Base-by-base conservation (phyloP, 2,329 filamentous ascomycete genomes). In the Colletotrichum sp. region DNA sequence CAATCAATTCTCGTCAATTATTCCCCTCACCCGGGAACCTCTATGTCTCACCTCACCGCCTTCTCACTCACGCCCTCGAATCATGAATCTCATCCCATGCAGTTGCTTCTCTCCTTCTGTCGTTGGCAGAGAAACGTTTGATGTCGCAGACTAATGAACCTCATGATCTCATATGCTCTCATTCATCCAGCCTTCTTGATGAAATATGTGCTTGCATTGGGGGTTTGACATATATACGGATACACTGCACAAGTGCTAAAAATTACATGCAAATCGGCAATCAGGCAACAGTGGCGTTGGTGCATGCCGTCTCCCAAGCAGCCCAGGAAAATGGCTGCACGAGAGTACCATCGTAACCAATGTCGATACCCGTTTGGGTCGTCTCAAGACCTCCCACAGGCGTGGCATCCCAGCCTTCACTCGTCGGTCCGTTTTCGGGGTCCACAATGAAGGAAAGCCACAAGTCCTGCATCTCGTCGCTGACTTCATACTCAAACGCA, bases 371-470 rank as follows among this genome's bases (percentile, higher is more conserved):
- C 3, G 24, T 60, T 8, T 69, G 67, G 2, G 24, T 69, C 34
- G 32, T 60, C 52, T 49, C 28, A 15, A 69, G 52, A 2, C 21
- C 67, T n/a, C 67, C 52, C 12, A 55, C 5, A 2, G 34, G 44
- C 13, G 55, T 62, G 15, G 67, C 32, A n/a, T 39, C 55, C 67
- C 67, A 69, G 2, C 52, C 67, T 13, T 26, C 28, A 18, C 44
- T 30, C 8, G 67, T n/a, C 24, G 39, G 15, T 18, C 67, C 67
- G 3, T 62, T 28, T 26, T 28, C 67, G 16, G 67, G 67, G 2
- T 60, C 55, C 52, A 60, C 52, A 8, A 72, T 26, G 70, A 72
- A 72, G 16, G 70, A 64, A 7, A 67, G 26, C 70, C 70, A 72
- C 44, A 64, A n/a, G 18, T 72, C 63, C 32, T 72, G 70, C 70